These are phyloP conservation scores for Priceomyces fermenticarens DNA, from an alignment of 805 yeast species.

Conservation along the genomic window DNA sequence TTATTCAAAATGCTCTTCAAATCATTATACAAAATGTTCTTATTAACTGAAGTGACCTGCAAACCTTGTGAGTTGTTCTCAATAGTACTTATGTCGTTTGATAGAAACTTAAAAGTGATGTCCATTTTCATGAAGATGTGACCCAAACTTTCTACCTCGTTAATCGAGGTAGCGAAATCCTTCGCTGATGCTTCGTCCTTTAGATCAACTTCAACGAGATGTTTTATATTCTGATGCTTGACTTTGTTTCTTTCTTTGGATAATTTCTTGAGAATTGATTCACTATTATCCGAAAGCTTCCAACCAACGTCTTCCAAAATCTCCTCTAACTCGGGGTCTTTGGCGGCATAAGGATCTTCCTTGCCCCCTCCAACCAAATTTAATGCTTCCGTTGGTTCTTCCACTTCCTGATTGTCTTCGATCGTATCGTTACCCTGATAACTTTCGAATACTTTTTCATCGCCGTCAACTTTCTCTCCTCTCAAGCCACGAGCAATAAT, in stretches of 20 bases:
- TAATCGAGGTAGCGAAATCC: constrained; percentile 31
- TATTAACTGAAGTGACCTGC: constrained; percentile 80
- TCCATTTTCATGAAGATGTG: constrained; percentile 41
- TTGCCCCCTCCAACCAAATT: background rate
- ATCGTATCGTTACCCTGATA: background rate
- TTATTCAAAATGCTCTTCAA: constrained; percentile 65
- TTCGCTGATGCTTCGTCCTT: constrained; percentile 28
- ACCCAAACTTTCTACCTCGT: constrained; percentile 34
- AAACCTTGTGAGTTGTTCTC: constrained; percentile 77
- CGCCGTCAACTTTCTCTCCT: constrained; percentile 29
- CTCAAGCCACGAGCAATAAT: background rate
- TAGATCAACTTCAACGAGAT: constrained; percentile 34
- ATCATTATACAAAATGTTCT: constrained; percentile 69
- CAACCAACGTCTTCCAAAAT: constrained; percentile 76
- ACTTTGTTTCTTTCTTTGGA: constrained; percentile 56
- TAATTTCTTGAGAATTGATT: constrained; percentile 54
- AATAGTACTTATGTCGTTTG: constrained; percentile 65
- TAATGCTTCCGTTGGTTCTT: too few species aligned
- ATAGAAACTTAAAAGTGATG: constrained; percentile 39
- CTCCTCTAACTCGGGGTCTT: constrained; percentile 54
- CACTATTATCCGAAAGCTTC: constrained; percentile 65
- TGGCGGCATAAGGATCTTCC: constrained; percentile 16
- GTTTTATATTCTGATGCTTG: constrained; percentile 60
- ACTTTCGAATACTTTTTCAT: constrained; percentile 29
- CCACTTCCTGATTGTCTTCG: too few species aligned